Evolutionary conservation across 192 early-diverging fungal species (phyloP), one percentile per base, ranked within the genome.

Genomic region (Coemansia sp.): DNA sequence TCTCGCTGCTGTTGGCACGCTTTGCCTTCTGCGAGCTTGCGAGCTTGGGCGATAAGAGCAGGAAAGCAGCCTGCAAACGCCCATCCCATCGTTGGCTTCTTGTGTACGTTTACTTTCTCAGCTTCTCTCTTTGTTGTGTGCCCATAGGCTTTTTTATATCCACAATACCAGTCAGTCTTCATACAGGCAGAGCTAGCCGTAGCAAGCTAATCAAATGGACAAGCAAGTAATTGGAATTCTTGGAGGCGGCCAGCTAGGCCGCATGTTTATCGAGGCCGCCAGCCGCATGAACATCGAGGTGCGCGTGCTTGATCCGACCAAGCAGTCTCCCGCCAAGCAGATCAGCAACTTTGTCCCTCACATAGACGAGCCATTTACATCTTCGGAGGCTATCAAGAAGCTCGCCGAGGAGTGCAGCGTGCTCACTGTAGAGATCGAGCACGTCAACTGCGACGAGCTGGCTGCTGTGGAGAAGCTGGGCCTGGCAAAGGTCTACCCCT

Each of bases 361-460:
- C 62, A 80, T 94, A 29, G 72, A 81, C 17, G 93, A 93, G 37
- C 80, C 77, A n/a, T 99, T 99, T 60, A 84, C 84, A 28, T 89
- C 95, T 54, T 67, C 85, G 0, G 67, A 55, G 36, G 81, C 85
- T 42, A 93, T 99, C 60, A 68, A 65, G 38, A 77, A 85, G 47
- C 80, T 99, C 14, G 92, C 94, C 15, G 35, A 58, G 11, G 56
- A 79, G 20, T 86, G 82, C 34, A 83, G 91, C 63, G 82, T 97
- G 15, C 80, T 98, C 23, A 99, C 97, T 0, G 85, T 93, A n/a
- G 95, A 99, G 73, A 99, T 99, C 35, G 97, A 99, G 78, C 97
- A 99, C 55, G 93, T 99, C 32, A 65, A 77, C 64, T 72, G 68
- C 55, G 81, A 79, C 48, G 82, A 80, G 35, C 76, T 95, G 15